Evolutionary conservation across 2,329 filamentous ascomycete species (phyloP), one percentile per base, ranked within the genome.

Genomic region (Sarocladium kiliense): DNA sequence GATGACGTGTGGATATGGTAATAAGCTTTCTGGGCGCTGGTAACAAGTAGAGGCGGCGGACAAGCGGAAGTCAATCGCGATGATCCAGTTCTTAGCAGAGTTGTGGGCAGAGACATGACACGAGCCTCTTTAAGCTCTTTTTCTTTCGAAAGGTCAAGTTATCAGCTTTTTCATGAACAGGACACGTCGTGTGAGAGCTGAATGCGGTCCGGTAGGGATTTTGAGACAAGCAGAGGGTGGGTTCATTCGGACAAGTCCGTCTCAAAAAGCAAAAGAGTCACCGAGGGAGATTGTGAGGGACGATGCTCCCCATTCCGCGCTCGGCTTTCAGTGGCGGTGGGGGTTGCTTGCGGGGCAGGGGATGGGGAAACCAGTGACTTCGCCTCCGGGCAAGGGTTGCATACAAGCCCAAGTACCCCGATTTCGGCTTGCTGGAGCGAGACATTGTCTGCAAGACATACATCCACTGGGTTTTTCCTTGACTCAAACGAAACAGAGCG

Each of bases 361-460:
- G 30, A 14, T 9, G 9, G 9, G 30, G 36, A 19, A 19, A n/a
- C 11, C n/a, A 39, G 16, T 19, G n/a, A 39, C 36, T 39, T 19
- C 12, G n/a, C 7, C 36, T n/a, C n/a, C 7, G 36, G 11, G n/a
- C 36, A 6, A 16, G 36, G 12, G 7, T 39, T 10, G 7, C 30
- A 32, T 32, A 32, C 30, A 32, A 32, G 12, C n/a, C 5, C 5
- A 39, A 9, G 36, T 39, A 39, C 36, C 36, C n/a, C n/a, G n/a
- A 16, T n/a, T 19, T 39, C 36, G n/a, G 36, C 36, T 19, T 39
- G 12, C 10, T 51, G 30, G 4, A 21, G 11, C 47, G 27, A 51
- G 19, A 51, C 47, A 51, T 51, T 12, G 4, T 21, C 47, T 51
- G 47, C 47, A 51, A 51, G 26, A 51, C 47, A 51, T 51, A 36